Evolutionary conservation across 768 basidiomycete genomes (phyloP).

Genomic region (Rhodotorula graminis): DNA sequence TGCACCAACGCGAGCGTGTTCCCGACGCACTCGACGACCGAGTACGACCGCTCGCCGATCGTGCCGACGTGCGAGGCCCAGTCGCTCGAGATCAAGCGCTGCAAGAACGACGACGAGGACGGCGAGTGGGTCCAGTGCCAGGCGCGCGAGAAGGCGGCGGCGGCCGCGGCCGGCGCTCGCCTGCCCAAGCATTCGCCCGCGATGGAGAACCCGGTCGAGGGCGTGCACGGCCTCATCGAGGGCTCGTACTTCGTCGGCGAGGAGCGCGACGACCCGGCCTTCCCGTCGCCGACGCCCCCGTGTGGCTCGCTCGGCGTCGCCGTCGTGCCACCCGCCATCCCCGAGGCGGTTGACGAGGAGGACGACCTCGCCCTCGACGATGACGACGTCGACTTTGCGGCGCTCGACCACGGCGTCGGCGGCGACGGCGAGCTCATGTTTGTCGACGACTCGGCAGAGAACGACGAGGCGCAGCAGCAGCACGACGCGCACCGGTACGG

Average conservation of each 20-base stretch:
- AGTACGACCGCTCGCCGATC: constrained; percentile 42
- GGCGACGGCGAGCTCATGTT: constrained; percentile 18
- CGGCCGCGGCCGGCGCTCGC: neutral
- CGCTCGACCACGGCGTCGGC: constrained; percentile 2
- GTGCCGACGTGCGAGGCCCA: constrained; percentile 34
- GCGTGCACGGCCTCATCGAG: constrained; percentile 35
- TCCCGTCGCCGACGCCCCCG: neutral
- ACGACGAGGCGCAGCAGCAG: neutral
- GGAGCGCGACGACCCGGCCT: constrained; percentile 1
- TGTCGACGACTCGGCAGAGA: constrained; percentile 28
- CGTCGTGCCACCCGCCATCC: neutral
- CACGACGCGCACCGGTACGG: neutral
- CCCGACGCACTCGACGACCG: constrained; percentile 37
- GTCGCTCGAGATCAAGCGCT: constrained; percentile 34
- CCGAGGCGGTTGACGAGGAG: constrained; percentile 9
- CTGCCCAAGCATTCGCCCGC: constrained; percentile 17
- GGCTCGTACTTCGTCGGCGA: constrained; percentile 37
- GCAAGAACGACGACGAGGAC: constrained; percentile 19
- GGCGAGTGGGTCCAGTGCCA: constrained; percentile 40
- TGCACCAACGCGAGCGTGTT: constrained; percentile 38
- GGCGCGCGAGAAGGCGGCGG: constrained; percentile 17
- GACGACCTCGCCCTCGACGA: neutral
- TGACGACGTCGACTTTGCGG: constrained; percentile 13
- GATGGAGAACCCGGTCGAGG: constrained; percentile 37
- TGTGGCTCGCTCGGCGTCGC: neutral